Percentiles rank a stretch among this genome's conserved stretches.
These are phyloP conservation scores for Trichoderma arundinaceum DNA, from an alignment of 2,329 filamentous ascomycete genomes.

Conservation along the genomic window DNA sequence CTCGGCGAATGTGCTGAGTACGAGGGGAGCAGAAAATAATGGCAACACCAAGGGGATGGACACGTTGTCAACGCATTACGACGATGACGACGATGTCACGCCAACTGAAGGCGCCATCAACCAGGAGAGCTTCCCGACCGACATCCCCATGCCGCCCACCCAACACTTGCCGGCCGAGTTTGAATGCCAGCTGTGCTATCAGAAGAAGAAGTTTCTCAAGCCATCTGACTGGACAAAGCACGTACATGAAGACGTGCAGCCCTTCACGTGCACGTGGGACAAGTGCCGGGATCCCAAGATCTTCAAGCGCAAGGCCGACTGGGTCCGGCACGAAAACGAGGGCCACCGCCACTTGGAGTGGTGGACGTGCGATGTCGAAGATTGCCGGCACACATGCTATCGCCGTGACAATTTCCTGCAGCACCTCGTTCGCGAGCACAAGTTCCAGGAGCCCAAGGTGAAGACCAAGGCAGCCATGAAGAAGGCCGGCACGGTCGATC, in stretches of 20 bases:
- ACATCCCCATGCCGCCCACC: conserved; percentile 83
- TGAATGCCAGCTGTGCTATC: conserved; percentile 87
- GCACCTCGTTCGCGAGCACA: conserved; percentile 90
- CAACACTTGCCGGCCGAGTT: conserved; percentile 80
- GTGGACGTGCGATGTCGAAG: conserved; percentile 84
- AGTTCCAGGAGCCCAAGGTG: conserved; percentile 78
- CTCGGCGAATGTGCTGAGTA: conserved; percentile 65
- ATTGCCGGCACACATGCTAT: conserved; percentile 82
- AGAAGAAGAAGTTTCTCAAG: conserved; percentile 83
- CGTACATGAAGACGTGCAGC: conserved; percentile 90
- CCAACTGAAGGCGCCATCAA: conserved; percentile 71
- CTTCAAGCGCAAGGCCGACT: conserved; percentile 94
- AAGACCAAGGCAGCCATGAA: conserved; percentile 75
- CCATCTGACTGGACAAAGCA: conserved; percentile 98
- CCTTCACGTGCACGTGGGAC: conserved; percentile 90
- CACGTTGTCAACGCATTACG: conserved; percentile 57
- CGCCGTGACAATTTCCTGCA: conserved; percentile 92
- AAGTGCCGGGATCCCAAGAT: conserved; percentile 84
- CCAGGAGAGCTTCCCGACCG: conserved; percentile 75
- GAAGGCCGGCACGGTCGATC: conserved; percentile 62
- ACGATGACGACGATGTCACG: conserved; percentile 67
- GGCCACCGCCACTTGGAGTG: conserved; percentile 87
- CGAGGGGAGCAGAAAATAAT: conserved; percentile 49
- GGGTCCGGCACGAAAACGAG: conserved; percentile 94
- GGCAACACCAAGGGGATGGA: conserved; percentile 54